These are phyloP conservation scores for Zygosaccharomyces bailii DNA, from an alignment of 805 yeast genomes.

Conservation along the genomic window DNA sequence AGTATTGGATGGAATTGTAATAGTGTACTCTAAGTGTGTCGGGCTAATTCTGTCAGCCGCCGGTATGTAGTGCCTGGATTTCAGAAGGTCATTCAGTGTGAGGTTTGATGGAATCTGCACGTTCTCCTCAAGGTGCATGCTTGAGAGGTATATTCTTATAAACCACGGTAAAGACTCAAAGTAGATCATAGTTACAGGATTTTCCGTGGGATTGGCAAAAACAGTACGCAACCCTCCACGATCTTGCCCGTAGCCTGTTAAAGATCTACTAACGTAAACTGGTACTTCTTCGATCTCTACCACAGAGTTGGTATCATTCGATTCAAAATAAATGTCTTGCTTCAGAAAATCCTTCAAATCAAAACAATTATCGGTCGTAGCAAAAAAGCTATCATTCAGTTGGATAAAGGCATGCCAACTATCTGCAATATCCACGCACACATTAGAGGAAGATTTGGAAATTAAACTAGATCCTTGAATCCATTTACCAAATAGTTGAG, in stretches of 20 bases:
- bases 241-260: conserved; percentile 90
- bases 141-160: conserved; percentile 75
- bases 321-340: conserved; percentile 35
- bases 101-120: conserved; percentile 20
- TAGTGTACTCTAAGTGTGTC: conserved; percentile 68
- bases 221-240: conserved; percentile 83
- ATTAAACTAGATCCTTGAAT: conserved; percentile 63
- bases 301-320: conserved; percentile 46
- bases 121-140: conserved; percentile 44
- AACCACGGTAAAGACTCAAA: conserved; percentile 92
- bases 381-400: conserved; percentile 29
- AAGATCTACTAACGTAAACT: conserved; percentile 71
- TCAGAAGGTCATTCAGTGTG: conserved; percentile 40
- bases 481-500: conserved; percentile 64
- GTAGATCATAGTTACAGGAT: conserved; percentile 52
- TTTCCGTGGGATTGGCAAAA: conserved; percentile 60
- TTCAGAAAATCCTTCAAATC: conserved; percentile 28
- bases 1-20: conserved; percentile 62
- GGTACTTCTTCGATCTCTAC: conserved; percentile 50
- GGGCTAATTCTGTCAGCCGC: conserved; percentile 80
- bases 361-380: conserved; percentile 39
- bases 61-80: conserved; percentile 61
- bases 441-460: conserved; percentile 42
- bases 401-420: conserved; percentile 47
- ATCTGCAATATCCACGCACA: conserved; percentile 41